phyloP scores from a whole-genome alignment of 192 early-diverging fungal species.

The Funneliformis geosporum region DNA sequence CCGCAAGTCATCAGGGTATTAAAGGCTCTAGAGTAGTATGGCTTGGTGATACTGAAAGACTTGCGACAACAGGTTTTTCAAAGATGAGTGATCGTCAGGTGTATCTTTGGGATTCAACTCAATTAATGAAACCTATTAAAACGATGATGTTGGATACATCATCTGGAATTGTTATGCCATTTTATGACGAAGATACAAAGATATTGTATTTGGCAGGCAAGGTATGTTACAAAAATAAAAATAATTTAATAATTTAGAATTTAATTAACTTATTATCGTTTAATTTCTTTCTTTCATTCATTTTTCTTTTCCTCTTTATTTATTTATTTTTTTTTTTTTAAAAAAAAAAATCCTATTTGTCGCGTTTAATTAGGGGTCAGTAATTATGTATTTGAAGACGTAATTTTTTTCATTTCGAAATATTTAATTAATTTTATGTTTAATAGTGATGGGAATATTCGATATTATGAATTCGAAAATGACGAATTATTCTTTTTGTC shows the following conservation, averaged over 20 bases:
- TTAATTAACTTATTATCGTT: too few relatives aligned
- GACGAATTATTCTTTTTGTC: slow-evolving; percentile 88
- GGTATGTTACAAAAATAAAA: slow-evolving; percentile 41
- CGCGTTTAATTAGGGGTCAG: background rate
- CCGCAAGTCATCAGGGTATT: slow-evolving; percentile 87
- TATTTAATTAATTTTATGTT: background rate
- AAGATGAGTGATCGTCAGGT: slow-evolving; percentile 93
- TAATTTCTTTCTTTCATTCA: too few relatives aligned
- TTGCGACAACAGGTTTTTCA: slow-evolving; percentile 94
- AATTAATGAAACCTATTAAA: slow-evolving; percentile 72
- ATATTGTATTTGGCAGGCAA: slow-evolving; percentile 96
- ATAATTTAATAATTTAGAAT: background rate
- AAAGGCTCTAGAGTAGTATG: slow-evolving; percentile 94
- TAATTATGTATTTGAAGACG: background rate
- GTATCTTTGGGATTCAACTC: slow-evolving; percentile 81
- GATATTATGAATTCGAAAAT: slow-evolving; percentile 97
- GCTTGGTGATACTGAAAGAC: slow-evolving; percentile 77
- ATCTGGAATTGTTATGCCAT: slow-evolving; percentile 95
- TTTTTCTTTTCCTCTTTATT: too few relatives aligned
- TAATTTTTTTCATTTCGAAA: background rate
- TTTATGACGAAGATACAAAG: slow-evolving; percentile 88
- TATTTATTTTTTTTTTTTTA: slow-evolving; percentile 4
- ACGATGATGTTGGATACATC: slow-evolving; percentile 84
- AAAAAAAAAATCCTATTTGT: background rate
- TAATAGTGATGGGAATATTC: slow-evolving; percentile 93